Base-by-base conservation (phyloP, 2,329 filamentous ascomycete species). In the Nothopassalora personata region DNA sequence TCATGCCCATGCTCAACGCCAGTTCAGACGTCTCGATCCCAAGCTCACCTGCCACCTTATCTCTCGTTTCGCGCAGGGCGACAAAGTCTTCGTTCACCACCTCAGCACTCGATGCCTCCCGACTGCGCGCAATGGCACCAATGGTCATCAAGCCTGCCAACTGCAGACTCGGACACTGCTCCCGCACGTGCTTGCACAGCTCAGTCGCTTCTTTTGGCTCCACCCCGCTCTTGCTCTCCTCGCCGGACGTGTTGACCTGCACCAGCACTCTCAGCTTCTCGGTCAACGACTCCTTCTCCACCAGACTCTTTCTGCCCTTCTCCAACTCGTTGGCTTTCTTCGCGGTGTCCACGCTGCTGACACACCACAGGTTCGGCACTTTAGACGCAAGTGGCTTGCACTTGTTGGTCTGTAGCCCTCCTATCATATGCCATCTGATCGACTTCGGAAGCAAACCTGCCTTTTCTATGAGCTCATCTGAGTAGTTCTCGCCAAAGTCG, bases 1-100 rank as follows among this genome's bases (percentile, higher is more conserved):
- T 97, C 94, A 99, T 99, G 6, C 93, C 93, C 93, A 99, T 99
- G 75, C 92, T 97, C 75, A 97, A 74, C 79, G 97, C 91, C 68
- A 97, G 72, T 61, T 81, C 80, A n/a, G 78, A 75, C 15, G 79
- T 72, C 15, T 78, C 72, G 45, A 85, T 66, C 0, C 79, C 83
- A 54, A 92, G 69, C 65, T 86, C 87, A 69, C 76, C 70, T 2
- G 81, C 83, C 1, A 97, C 85, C 13, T 83, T 74, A 72, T 95
- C 89, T 57, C 90, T 80, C 71, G 89, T 86, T 69, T 87, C 81
- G 53, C 78, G 79, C 70, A 99, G 74, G 4, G 77, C 72, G 4
- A 85, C 73, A 72, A 97, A 97, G 75, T 99, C 94, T 74, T 95
- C 91, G 73, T 97, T 97, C 75, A 93, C 88, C n/a, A 80, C 87